These are phyloP conservation scores for Leucocoprinus leucothites DNA, from an alignment of 768 basidiomycete species.

Conservation along the genomic window DNA sequence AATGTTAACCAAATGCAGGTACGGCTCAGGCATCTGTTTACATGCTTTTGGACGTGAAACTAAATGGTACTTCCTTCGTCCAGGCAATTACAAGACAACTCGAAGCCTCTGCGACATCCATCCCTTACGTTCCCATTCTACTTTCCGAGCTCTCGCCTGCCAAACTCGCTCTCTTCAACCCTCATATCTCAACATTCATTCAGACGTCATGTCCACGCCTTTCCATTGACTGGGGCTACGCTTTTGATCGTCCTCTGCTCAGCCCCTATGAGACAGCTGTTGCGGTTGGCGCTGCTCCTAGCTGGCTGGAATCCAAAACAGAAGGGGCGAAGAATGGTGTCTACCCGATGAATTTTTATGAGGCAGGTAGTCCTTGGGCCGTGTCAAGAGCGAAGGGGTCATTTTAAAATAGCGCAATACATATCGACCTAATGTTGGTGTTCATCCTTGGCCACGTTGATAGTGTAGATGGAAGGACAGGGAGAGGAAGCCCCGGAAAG, in stretches of 20 bases:
- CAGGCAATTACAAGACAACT: constrained; percentile 78
- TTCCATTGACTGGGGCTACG: constrained; percentile 99
- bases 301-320: constrained; percentile 56
- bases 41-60: neutral
- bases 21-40: constrained; percentile 2
- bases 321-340: constrained; percentile 28
- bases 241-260: constrained; percentile 83
- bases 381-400: constrained; percentile 54
- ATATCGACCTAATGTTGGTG: too few relatives aligned
- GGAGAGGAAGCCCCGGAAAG: too few relatives aligned
- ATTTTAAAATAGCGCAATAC: constrained; percentile 24
- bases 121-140: constrained; percentile 86
- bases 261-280: constrained; percentile 94
- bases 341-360: constrained; percentile 98
- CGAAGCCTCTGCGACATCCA: constrained; percentile 43
- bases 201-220: constrained; percentile 97
- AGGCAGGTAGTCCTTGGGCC: constrained; percentile 77
- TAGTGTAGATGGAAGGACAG: too few relatives aligned
- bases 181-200: constrained; percentile 84
- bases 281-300: constrained; percentile 62
- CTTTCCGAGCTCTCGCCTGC: constrained; percentile 97
- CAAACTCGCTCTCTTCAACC: constrained; percentile 81
- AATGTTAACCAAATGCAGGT: constrained; percentile 86
- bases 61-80: neutral
- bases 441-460: too few relatives aligned